A percentile compares a stretch with the other conserved stretches of the same genome.
phyloP scores from a whole-genome alignment of 345 rosid species.

The Brassica rapa region DNA sequence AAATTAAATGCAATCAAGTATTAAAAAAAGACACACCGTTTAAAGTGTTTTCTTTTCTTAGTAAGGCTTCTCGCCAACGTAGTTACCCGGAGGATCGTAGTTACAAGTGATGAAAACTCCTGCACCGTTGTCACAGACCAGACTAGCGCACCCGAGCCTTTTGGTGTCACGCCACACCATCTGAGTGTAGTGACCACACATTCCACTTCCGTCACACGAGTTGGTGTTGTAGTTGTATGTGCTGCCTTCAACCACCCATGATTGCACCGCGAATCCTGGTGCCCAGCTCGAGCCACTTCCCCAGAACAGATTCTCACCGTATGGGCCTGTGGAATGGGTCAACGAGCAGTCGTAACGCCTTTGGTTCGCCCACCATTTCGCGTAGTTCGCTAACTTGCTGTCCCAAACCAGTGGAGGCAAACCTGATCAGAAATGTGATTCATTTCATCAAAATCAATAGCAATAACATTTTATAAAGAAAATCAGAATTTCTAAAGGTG shows the following conservation, averaged over 20 bases:
- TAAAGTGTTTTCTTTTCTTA: conserved; percentile 32
- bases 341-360: conserved; percentile 68
- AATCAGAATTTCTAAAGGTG: no score
- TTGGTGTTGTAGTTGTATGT: conserved; percentile 59
- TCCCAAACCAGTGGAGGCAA: conserved; percentile 69
- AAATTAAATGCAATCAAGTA: conserved; percentile 17
- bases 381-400: conserved; percentile 50
- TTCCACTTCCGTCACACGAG: conserved; percentile 52
- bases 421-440: conserved; percentile 33
- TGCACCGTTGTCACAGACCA: conserved; percentile 48
- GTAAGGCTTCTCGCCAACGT: conserved; percentile 82
- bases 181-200: conserved; percentile 95
- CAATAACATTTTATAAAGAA: no score
- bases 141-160: conserved; percentile 73
- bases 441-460: conserved; percentile 2
- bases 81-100: conserved; percentile 97
- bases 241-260: conserved; percentile 69
- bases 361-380: conserved; percentile 60
- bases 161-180: conserved; percentile 68
- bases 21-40: neutral
- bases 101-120: conserved; percentile 90
- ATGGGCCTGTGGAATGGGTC: conserved; percentile 76
- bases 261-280: conserved; percentile 63
- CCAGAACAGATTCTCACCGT: conserved; percentile 95
- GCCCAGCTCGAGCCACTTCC: conserved; percentile 80